Conservation (phyloP, 169 alveolate genomes). For the Plasmodium gallinaceum region DNA sequence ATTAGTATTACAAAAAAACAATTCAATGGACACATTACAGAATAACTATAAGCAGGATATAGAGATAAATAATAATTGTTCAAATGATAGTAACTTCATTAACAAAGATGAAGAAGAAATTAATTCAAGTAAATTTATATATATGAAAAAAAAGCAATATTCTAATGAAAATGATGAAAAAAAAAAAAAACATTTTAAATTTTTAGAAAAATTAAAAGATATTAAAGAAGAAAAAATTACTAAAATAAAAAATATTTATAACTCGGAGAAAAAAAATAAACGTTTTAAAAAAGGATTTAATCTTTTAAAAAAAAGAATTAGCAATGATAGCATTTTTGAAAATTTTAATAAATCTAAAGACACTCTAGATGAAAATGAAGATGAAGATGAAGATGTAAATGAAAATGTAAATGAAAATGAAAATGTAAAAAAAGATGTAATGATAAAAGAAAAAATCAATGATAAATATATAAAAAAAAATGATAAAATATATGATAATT, state of each 20-base stretch:
- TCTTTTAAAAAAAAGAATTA: slow-evolving; percentile 28
- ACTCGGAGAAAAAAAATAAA: slow-evolving; percentile 34
- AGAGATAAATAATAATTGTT: background rate
- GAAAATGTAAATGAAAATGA: background rate
- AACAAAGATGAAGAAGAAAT: slow-evolving; percentile 21
- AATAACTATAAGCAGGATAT: slow-evolving; percentile 8
- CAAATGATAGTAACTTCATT: slow-evolving; percentile 1
- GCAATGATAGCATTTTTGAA: slow-evolving; percentile 4
- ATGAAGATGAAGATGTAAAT: background rate
- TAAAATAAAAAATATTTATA: slow-evolving; percentile 65
- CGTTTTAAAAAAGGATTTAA: slow-evolving; percentile 46
- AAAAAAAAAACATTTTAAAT: slow-evolving; percentile 11
- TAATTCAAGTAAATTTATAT: background rate
- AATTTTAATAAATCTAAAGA: background rate
- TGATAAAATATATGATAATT: background rate
- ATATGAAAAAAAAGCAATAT: too few relatives aligned
- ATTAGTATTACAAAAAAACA: background rate
- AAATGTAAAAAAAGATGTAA: background rate
- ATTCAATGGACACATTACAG: slow-evolving; percentile 13
- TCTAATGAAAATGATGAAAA: slow-evolving; percentile 14
- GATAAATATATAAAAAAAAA: background rate
- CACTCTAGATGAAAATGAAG: background rate
- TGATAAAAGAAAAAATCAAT: background rate
- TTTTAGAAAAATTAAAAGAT: slow-evolving; percentile 53
- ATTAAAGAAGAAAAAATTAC: slow-evolving; percentile 63